Base-by-base conservation (phyloP, 2,329 filamentous ascomycete genomes). In the Leptoxyphium fumago region DNA sequence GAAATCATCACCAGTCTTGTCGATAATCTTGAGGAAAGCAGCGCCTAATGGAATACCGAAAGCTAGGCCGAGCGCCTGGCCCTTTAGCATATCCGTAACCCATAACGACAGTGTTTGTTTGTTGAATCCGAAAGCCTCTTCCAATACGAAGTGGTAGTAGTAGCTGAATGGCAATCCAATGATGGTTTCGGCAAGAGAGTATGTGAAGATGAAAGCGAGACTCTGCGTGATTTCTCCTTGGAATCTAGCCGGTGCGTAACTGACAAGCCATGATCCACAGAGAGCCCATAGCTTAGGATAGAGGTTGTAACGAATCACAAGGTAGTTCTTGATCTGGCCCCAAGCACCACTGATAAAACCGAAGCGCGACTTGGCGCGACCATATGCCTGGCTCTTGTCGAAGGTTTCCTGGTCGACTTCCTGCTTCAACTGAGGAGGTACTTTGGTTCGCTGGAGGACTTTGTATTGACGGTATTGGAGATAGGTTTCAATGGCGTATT, bases 71-170 rank as follows among this genome's bases (percentile, higher is more conserved):
- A 98, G 75, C 54, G 84, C 73, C 63, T 94, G 87, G 29, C 82
- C 80, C 73, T 98, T 98, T 68, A 96, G 64, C 69, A 94, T 79
- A 62, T 98, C 91, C 55, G 77, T 84, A 43, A 95, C 61, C 73
- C 89, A 98, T 28, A 96, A 73, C 63, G 79, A 80, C 44, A 86
- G 70, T 0, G 91, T 96, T 72, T 94, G 87, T 71, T 98, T 98
- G 68, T 98, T 98, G 77, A 98, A 98, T 41, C 91, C 91, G 56
- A 94, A 98, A 61, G 86, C 84, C 67, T 95, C 88, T 66, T 98
- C 91, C 45, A 98, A 72, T 40, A 96, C 84, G 59, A 98, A 98
- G 10, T 86, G 91, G 67, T 88, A 80, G 71, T 96, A 98, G 64
- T 95, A 79, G 44, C 79, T 83, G 47, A 80, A 75, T 2, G 91